A percentile compares a stretch with the other conserved stretches of the same genome.
Conservation (phyloP, 495 filamentous ascomycete species). For the Cryomyces antarcticus region DNA sequence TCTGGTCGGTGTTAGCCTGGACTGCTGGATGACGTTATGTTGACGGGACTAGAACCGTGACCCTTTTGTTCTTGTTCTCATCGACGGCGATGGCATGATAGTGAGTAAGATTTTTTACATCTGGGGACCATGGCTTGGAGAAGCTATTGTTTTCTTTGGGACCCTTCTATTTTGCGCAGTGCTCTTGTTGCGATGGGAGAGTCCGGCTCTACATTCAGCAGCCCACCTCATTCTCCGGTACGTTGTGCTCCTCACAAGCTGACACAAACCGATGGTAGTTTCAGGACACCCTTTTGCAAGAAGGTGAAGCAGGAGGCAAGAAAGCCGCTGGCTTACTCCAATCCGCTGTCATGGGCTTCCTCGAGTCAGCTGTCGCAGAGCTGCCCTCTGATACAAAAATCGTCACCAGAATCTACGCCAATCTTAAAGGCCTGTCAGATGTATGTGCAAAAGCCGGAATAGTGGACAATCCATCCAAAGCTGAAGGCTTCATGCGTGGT, state of each 20-base stretch:
- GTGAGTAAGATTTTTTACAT: slow-evolving; percentile 27
- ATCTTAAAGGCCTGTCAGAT: slow-evolving; percentile 42
- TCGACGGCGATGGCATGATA: slow-evolving; percentile 63
- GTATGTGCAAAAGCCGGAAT: slow-evolving; percentile 36
- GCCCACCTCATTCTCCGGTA: too few species aligned
- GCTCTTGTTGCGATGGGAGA: too few species aligned
- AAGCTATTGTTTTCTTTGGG: too few species aligned
- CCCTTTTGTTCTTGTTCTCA: slow-evolving; percentile 52
- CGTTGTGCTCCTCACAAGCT: too few species aligned
- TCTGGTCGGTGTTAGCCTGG: neutral
- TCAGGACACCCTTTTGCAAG: slow-evolving; percentile 38
- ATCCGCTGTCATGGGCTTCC: slow-evolving; percentile 27
- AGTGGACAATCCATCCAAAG: slow-evolving; percentile 25
- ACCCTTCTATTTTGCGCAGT: too few species aligned
- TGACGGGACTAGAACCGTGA: slow-evolving; percentile 38
- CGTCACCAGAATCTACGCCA: slow-evolving; percentile 46
- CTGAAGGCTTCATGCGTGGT: slow-evolving; percentile 52
- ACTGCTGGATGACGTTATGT: slow-evolving; percentile 1
- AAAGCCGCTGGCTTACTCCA: slow-evolving; percentile 44
- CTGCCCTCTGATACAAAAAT: slow-evolving; percentile 36
- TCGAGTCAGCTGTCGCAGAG: slow-evolving; percentile 24
- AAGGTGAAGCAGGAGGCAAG: slow-evolving; percentile 49
- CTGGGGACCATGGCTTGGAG: neutral
- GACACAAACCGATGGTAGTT: slow-evolving; percentile 26
- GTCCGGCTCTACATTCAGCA: too few species aligned